Evolutionary conservation across 441 rosid genomes (phyloP).

Genomic region (Cnidoscolus chayamansa): DNA sequence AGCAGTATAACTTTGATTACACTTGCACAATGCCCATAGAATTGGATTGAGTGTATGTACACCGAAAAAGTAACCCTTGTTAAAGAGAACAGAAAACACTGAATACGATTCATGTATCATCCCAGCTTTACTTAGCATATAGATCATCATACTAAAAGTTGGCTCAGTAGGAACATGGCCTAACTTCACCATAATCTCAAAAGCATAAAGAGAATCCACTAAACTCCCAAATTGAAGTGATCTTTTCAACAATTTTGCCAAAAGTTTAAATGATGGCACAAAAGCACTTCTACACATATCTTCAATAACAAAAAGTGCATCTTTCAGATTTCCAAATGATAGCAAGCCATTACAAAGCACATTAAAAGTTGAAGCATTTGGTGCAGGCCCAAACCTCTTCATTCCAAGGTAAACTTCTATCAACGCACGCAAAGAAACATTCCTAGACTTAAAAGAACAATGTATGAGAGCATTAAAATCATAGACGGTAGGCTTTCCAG

Average conservation of each 20-base stretch:
- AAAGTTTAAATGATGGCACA: conserved; percentile 32
- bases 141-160: conserved; percentile 26
- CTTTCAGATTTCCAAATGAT: conserved; percentile 22
- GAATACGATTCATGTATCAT: conserved; percentile 28
- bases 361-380: conserved; percentile 37
- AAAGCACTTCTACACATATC: conserved; percentile 34
- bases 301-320: conserved; percentile 25
- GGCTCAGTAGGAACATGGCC: conserved; percentile 30
- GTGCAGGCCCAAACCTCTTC: conserved; percentile 38
- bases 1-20: conserved; percentile 28
- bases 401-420: conserved; percentile 27
- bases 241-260: conserved; percentile 31
- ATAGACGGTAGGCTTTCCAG: conserved; percentile 32
- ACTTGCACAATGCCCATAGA: conserved; percentile 42
- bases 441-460: conserved; percentile 29
- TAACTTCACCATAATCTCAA: conserved; percentile 31
- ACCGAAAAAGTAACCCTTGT: conserved; percentile 25
- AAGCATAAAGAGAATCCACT: conserved; percentile 25
- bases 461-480: conserved; percentile 37
- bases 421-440: conserved; percentile 18
- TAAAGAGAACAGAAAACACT: conserved; percentile 25
- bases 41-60: conserved; percentile 33
- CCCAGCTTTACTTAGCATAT: conserved; percentile 28
- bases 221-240: conserved; percentile 21
- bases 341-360: conserved; percentile 32